Conservation (phyloP, 768 basidiomycete genomes). For the Clavaria fumosa region DNA sequence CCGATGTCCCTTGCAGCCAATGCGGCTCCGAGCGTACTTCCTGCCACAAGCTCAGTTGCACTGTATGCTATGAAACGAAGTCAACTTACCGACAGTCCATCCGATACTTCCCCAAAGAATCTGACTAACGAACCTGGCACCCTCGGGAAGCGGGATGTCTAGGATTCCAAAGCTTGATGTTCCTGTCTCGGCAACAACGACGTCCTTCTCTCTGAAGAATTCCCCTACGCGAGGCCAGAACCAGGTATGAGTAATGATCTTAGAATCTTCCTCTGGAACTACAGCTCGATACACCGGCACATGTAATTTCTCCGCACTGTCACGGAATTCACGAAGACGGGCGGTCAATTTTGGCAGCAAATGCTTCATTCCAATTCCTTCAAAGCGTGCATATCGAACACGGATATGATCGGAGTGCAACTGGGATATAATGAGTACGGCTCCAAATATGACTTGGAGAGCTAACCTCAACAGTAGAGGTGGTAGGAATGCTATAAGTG, state of each 20-base stretch:
- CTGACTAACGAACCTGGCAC: conserved; percentile 51
- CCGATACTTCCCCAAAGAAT: conserved; percentile 90
- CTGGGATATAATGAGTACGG: conserved; percentile 20
- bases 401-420: conserved; percentile 62
- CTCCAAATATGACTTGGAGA: neutral
- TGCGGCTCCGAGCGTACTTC: conserved; percentile 60
- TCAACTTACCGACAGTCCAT: conserved; percentile 55
- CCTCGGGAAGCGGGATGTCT: conserved; percentile 64
- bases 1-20: conserved; percentile 56
- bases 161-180: conserved; percentile 79
- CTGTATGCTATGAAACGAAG: neutral
- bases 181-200: conserved; percentile 78
- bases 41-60: conserved; percentile 14
- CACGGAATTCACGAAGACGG: conserved; percentile 29
- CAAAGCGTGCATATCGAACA: conserved; percentile 48
- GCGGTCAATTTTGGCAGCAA: conserved; percentile 59
- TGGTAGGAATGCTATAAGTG: conserved; percentile 51
- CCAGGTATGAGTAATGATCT: conserved; percentile 58
- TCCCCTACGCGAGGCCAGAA: conserved; percentile 69
- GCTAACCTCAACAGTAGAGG: conserved; percentile 46
- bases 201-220: conserved; percentile 59
- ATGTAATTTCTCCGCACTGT: conserved; percentile 24
- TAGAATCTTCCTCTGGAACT: conserved; percentile 34
- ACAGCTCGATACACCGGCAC: conserved; percentile 31
- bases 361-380: conserved; percentile 58